Conservation (phyloP, 192 early-diverging fungal species). For the Fimicolochytrium jonesii region DNA sequence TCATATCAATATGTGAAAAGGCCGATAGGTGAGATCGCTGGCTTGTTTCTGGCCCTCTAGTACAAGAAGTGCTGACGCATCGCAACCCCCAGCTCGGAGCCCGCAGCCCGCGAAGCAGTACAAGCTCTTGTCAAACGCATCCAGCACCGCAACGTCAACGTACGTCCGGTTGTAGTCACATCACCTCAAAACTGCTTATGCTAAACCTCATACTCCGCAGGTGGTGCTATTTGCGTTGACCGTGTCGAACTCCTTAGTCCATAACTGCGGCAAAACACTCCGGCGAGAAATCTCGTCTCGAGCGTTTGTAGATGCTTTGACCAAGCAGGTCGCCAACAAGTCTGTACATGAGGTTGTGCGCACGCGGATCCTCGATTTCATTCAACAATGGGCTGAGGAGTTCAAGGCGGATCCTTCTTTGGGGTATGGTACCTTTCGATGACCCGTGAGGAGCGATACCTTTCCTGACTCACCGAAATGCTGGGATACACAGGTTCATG, state of each 20-base stretch:
- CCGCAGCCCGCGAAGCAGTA: conserved; percentile 32
- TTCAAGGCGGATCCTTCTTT: conserved; percentile 76
- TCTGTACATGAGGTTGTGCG: conserved; percentile 76
- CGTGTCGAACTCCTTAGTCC: conserved; percentile 82
- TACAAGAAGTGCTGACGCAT: too few relatives aligned
- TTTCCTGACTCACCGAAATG: too few relatives aligned
- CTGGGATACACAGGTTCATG: conserved; percentile 28
- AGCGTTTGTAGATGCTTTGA: conserved; percentile 74
- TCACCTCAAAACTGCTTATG: background rate
- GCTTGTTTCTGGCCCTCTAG: too few relatives aligned
- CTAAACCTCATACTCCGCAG: conserved; percentile 3
- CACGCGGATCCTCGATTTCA: conserved; percentile 75
- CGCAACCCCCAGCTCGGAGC: conserved; percentile 7
- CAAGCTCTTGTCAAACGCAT: conserved; percentile 34
- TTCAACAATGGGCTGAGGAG: conserved; percentile 88
- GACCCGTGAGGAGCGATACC: too few relatives aligned
- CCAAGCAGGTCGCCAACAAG: conserved; percentile 67
- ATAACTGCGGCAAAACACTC: conserved; percentile 79
- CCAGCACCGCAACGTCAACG: conserved; percentile 62
- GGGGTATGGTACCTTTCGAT: too few relatives aligned
- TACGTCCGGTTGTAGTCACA: conserved; percentile 42
- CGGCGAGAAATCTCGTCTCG: conserved; percentile 85
- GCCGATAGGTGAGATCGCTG: conserved; percentile 34
- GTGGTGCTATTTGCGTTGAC: conserved; percentile 39
- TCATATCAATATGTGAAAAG: conserved; percentile 48